Evolutionary conservation across 192 early-diverging fungal genomes (phyloP).

Genomic region (Umbelopsis sp.): DNA sequence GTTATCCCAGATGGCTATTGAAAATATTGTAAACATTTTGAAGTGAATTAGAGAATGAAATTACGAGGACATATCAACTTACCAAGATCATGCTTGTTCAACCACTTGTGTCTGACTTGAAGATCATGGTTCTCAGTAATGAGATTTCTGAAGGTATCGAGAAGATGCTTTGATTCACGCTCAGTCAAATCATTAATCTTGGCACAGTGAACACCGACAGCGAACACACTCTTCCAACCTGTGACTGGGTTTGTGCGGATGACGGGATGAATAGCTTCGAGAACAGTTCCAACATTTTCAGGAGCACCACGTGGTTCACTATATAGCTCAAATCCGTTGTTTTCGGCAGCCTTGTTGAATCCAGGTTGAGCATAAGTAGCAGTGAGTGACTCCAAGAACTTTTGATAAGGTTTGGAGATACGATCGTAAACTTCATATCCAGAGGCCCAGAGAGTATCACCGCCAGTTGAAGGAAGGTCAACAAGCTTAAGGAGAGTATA

Average conservation of each 20-base stretch:
- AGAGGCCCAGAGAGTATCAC: conserved; percentile 46
- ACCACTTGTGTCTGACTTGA: conserved; percentile 49
- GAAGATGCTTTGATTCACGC: conserved; percentile 41
- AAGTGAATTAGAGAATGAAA: background rate
- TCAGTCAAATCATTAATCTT: conserved; percentile 42
- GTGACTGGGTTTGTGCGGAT: conserved; percentile 57
- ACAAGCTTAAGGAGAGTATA: conserved; percentile 43
- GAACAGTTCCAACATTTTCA: conserved; percentile 36
- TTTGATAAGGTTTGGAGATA: conserved; percentile 28
- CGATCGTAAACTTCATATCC: conserved; percentile 45
- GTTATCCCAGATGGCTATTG: conserved; percentile 54
- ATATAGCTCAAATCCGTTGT: conserved; percentile 8
- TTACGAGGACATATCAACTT: background rate
- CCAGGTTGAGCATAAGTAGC: conserved; percentile 31
- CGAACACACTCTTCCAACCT: conserved; percentile 50
- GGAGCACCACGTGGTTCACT: conserved; percentile 15
- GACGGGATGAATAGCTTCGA: conserved; percentile 48
- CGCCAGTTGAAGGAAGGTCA: conserved; percentile 38
- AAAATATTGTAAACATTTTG: background rate
- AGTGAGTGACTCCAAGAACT: conserved; percentile 33
- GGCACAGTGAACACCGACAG: conserved; percentile 16
- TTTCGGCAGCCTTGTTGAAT: conserved; percentile 17
- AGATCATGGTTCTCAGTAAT: conserved; percentile 43
- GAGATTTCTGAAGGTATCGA: conserved; percentile 37
- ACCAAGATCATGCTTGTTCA: conserved; percentile 31